Evolutionary conservation across 306 rosid species (phyloP), one percentile per base, ranked within the genome.

Genomic region (Prunus salicina): DNA sequence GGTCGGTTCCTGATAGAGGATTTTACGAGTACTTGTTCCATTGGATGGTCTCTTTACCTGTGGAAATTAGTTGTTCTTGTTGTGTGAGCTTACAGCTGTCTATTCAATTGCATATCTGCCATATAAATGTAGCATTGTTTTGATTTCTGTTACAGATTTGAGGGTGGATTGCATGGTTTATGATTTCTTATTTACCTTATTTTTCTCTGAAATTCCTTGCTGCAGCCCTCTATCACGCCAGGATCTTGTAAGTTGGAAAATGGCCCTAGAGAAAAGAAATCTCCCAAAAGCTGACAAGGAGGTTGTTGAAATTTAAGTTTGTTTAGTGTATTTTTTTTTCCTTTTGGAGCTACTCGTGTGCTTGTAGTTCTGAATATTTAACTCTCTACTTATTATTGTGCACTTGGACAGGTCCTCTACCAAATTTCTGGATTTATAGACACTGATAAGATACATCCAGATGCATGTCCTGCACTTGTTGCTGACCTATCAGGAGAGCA

Each of bases 191-290:
- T 22, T 64, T 75, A 61, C 43, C 63, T 69, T 73, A 18, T 19
- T 76, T 72, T 65, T 78, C 76, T 74, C 76, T 75, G 61, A 13
- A 74, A 41, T 83, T 81, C 28, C 75, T 80, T 80, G 67, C 66
- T 83, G 73, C 93, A 96, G 99, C 82, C 90, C 93, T 69, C 82
- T 92, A 64, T 91, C 99, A 68, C 99, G 99, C 55, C 99, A 96
- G 75, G 98, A 96, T 87, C 98, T 96, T 86, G 92, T 96, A 72
- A 91, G 97, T 69, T 96, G 99, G 99, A 96, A 92, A 87, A 88
- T 93, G 97, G 88, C 96, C 82, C 83, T 96, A 22, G 99, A 96
- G 82, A 96, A 88, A 82, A 84, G 90, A 76, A 93, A 82, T 80
- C 93, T 96, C 74, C 99, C 96, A n/a, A 93, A 86, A 77, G 98